phyloP scores from a whole-genome alignment of 1,139 yeast genomes.

The Meyerozyma elateridarum region DNA sequence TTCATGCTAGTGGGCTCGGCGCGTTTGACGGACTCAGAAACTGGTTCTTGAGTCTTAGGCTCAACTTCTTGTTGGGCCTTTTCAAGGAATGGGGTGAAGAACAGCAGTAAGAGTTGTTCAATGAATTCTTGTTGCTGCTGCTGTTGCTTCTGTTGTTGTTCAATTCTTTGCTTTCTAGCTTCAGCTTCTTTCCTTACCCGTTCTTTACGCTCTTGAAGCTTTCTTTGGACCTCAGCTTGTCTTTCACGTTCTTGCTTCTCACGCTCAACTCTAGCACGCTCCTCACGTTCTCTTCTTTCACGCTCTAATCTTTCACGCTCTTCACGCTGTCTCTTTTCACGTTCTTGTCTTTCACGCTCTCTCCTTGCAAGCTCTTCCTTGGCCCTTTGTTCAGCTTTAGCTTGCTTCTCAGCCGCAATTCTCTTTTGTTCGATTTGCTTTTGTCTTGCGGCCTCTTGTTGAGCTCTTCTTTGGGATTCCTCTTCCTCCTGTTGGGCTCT shows the following conservation, averaged over 20 bases:
- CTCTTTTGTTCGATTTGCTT: slow-evolving; percentile 6
- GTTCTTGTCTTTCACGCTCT: slow-evolving; percentile 10
- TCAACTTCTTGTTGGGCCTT: background rate
- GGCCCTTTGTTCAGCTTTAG: slow-evolving; percentile 11
- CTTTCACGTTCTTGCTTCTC: slow-evolving; percentile 9
- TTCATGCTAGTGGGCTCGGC: background rate
- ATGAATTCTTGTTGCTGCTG: slow-evolving; percentile 19
- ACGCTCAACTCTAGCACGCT: slow-evolving; percentile 10
- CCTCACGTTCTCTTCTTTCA: slow-evolving; percentile 9
- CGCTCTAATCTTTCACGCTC: slow-evolving; percentile 10
- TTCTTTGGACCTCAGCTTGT: slow-evolving; percentile 10
- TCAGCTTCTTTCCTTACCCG: slow-evolving; percentile 1
- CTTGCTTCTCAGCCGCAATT: slow-evolving; percentile 6
- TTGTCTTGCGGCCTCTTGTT: slow-evolving; percentile 4
- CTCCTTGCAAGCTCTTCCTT: slow-evolving; percentile 9
- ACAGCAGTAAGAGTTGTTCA: slow-evolving; percentile 15
- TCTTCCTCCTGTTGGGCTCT: slow-evolving; percentile 7
- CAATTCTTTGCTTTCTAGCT: slow-evolving; percentile 7
- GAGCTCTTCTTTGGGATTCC: slow-evolving; percentile 6
- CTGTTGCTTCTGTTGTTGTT: slow-evolving; percentile 6
- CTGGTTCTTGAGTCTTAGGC: too few relatives aligned
- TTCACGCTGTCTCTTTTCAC: slow-evolving; percentile 8
- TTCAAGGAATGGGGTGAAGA: background rate
- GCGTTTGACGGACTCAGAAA: background rate
- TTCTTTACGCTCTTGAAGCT: slow-evolving; percentile 5